Percentiles rank a stretch among this genome's conserved stretches.
Evolutionary conservation across 306 rosid genomes (phyloP).

Genomic region (Prunus fruticosa): DNA sequence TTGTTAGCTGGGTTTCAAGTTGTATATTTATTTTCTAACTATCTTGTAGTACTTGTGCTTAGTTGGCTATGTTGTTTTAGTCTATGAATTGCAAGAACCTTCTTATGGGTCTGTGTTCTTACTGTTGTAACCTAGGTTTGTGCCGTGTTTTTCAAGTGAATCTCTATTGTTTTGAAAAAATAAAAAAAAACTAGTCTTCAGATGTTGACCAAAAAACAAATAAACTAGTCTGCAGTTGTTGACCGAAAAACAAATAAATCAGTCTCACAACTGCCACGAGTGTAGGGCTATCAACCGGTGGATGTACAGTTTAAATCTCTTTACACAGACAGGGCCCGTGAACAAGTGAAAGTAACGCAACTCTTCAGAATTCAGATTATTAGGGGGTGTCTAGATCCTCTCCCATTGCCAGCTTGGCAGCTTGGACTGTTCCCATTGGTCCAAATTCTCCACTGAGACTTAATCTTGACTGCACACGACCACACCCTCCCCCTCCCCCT

Average conservation of each 20-base stretch:
- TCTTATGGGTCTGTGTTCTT: fast-evolving
- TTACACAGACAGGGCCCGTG: neutral
- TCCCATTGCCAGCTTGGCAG: neutral
- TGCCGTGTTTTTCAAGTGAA: too few relatives aligned
- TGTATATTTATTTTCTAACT: too few relatives aligned
- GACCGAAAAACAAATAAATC: too few relatives aligned
- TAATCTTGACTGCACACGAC: slow-evolving; percentile 49
- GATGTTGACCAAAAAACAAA: too few relatives aligned
- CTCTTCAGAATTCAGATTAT: neutral
- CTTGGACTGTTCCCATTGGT: slow-evolving; percentile 39
- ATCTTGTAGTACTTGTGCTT: too few relatives aligned
- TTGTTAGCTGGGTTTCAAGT: too few relatives aligned
- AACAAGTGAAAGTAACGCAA: neutral
- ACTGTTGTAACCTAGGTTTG: too few relatives aligned
- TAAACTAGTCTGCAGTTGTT: too few relatives aligned
- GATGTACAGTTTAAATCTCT: neutral
- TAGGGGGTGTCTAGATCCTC: slow-evolving; percentile 4
- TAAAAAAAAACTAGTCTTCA: too few relatives aligned
- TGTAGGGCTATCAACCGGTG: neutral
- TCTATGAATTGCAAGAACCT: too few relatives aligned
- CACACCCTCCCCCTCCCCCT: slow-evolving; percentile 5
- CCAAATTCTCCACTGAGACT: neutral
- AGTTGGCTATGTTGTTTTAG: too few relatives aligned
- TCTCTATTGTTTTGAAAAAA: too few relatives aligned
- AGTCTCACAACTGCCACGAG: neutral